Base-by-base conservation (phyloP, 805 yeast genomes). In the Scheffersomyces amazonensis region DNA sequence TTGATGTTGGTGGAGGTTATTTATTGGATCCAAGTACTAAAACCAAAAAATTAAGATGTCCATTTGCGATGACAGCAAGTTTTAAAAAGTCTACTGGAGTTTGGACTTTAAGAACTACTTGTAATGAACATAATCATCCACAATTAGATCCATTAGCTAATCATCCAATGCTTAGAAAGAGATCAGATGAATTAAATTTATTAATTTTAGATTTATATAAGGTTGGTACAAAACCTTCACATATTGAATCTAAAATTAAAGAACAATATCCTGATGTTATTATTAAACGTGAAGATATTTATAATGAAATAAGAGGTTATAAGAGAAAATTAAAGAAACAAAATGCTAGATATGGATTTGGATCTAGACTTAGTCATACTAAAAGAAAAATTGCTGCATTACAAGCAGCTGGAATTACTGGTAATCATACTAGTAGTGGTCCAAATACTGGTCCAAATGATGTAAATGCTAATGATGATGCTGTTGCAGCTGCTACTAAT, bases 41-140 rank as follows among this genome's bases (percentile, higher is more conserved):
- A 41, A 70, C 80, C 10, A 76, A 76, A 49, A 76, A 76, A 50
- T 69, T 75, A 41, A 69, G 68, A 47, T 76, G 82, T 54, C 81
- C 80, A 17, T 76, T 75, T 53, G 64, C 78, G n/a, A 75, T 76
- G 77, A 75, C 78, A 30, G 81, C 82, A 20, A 66, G 69, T 48
- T 75, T 56, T 50, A 72, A 76, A 20, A 76, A 76, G 48, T 64
- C 69, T 34, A 70, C 66, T 37, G 67, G 69, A 37, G 66, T 62
- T 29, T 76, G 81, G 81, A 71, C 75, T 16, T 58, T 76, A 34
- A 68, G 70, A 38, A 74, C 76, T 11, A 73, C 78, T 9, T 72
- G 78, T 46, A 75, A 75, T 54, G 78, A 74, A 49, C 81, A 76
- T 56, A 76, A 76, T 51, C 81, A 76, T 52, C 78, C 80, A 16